phyloP scores from a whole-genome alignment of 352 stramenopile species.

The Globisporangium middletonii region DNA sequence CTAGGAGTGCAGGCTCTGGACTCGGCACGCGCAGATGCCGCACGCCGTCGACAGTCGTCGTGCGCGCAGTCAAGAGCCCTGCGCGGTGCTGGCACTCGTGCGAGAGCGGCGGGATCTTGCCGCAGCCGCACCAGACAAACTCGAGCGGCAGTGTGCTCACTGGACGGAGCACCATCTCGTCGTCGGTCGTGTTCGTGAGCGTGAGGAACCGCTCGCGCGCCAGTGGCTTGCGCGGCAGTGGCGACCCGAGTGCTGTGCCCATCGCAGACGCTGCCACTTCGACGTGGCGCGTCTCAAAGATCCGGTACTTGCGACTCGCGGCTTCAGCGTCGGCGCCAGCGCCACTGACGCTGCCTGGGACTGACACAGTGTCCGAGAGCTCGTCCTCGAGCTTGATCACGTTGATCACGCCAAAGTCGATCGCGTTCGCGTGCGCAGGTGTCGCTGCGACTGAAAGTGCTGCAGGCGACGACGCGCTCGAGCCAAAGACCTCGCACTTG shows the following conservation, averaged over 20 bases:
- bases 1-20: conserved; percentile 1
- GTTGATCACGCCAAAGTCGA: conserved; percentile 62
- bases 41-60: conserved; percentile 23
- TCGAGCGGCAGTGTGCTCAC: conserved; percentile 65
- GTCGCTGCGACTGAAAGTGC: not conserved
- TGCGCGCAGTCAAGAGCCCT: conserved; percentile 19
- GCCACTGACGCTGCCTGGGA: conserved; percentile 9
- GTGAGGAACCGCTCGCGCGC: conserved; percentile 20
- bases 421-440: not conserved
- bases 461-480: not conserved
- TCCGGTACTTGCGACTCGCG: conserved; percentile 47
- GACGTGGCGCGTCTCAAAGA: conserved; percentile 33
- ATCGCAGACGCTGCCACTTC: not conserved
- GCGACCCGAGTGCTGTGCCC: not conserved
- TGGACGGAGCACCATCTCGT: conserved; percentile 47
- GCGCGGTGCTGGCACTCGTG: conserved; percentile 8
- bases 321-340: conserved; percentile 25
- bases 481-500: conserved; percentile 26
- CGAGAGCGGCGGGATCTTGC: not conserved
- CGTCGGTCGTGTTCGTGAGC: conserved; percentile 58
- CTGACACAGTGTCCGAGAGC: conserved; percentile 19
- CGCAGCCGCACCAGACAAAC: conserved; percentile 44
- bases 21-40: conserved; percentile 14
- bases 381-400: conserved; percentile 74
- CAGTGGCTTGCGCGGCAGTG: conserved; percentile 9